Conservation (phyloP, 495 filamentous ascomycete species). For the Penicillium longicatenatum region DNA sequence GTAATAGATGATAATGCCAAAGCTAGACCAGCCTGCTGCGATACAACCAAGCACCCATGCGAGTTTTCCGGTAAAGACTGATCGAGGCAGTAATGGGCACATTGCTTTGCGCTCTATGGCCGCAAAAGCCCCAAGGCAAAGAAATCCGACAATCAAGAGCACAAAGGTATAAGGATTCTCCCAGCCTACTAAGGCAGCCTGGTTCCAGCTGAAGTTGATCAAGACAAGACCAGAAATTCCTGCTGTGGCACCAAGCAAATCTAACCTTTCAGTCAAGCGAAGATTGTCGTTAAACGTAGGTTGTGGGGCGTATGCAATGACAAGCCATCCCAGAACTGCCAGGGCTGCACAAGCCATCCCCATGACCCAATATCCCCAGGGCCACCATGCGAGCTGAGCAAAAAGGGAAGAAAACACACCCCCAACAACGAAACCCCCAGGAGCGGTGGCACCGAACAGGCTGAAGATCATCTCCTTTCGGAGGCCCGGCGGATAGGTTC, state of each 20-base stretch:
- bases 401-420: conserved; percentile 52
- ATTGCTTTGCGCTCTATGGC: conserved; percentile 49
- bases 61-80: conserved; percentile 50
- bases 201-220: conserved; percentile 64
- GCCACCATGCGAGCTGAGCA: conserved; percentile 58
- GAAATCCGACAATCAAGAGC: conserved; percentile 56
- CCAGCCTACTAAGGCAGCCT: conserved; percentile 63
- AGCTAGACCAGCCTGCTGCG: conserved; percentile 60
- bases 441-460: conserved; percentile 61
- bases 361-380: conserved; percentile 63
- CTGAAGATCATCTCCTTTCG: conserved; percentile 64
- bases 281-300: conserved; percentile 16
- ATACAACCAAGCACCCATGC: conserved; percentile 57
- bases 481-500: conserved; percentile 43
- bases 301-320: conserved; percentile 48
- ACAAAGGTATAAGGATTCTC: conserved; percentile 51
- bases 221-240: conserved; percentile 62
- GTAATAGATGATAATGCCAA: conserved; percentile 65
- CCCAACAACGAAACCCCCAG: conserved; percentile 55
- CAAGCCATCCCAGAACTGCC: background rate
- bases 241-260: conserved; percentile 48
- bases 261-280: conserved; percentile 39
- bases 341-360: conserved; percentile 41
- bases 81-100: conserved; percentile 56
- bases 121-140: conserved; percentile 52